Conservation (phyloP, 106 monocot genomes). For the Allium fistulosum region DNA sequence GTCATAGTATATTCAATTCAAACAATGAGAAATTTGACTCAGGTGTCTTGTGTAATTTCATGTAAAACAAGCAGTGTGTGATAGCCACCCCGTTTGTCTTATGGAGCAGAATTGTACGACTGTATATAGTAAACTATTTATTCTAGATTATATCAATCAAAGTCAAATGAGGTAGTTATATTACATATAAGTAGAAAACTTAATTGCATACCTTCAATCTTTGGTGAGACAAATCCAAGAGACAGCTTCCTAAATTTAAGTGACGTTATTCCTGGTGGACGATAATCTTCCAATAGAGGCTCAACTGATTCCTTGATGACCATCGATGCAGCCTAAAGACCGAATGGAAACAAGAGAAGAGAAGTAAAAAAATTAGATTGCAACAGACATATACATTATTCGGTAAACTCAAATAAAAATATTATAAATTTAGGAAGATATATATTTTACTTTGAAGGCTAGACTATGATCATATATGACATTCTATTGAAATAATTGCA, state of each 20-base stretch:
- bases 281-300: slow-evolving; percentile 88
- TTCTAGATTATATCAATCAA: no score
- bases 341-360: slow-evolving; percentile 19
- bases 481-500: no score
- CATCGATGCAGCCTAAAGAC: slow-evolving; percentile 57
- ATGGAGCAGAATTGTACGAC: no score
- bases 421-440: not conserved
- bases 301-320: slow-evolving; percentile 92
- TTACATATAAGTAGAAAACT: no score
- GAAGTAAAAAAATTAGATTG: slow-evolving; percentile 2
- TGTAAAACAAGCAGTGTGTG: no score
- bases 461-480: not conserved
- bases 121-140: no score
- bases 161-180: no score
- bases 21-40: no score
- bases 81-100: no score
- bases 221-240: slow-evolving; percentile 88
- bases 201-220: slow-evolving; percentile 79
- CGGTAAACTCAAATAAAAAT: not conserved
- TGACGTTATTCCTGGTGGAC: slow-evolving; percentile 92
- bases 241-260: slow-evolving; percentile 94
- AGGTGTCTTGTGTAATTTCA: no score
- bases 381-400: not conserved
- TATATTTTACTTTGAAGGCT: not conserved
- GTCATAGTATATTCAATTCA: no score